Conservation (phyloP, 2,329 filamentous ascomycete species). For the Nothophaeocryptopus gaeumannii region DNA sequence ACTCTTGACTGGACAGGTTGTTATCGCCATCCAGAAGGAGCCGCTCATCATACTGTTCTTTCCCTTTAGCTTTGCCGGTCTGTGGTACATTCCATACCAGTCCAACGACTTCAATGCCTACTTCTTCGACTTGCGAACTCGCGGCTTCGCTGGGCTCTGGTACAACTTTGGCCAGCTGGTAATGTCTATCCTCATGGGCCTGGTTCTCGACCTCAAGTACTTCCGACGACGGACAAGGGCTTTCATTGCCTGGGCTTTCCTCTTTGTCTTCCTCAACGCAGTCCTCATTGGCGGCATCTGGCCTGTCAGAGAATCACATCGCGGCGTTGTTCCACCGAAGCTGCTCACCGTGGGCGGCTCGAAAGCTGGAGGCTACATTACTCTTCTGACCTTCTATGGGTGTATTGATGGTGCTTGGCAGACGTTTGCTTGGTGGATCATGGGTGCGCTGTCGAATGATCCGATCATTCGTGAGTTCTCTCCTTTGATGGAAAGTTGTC, state of each 20-base stretch:
- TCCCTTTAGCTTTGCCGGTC: conserved; percentile 2
- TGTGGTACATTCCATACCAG: conserved; percentile 7
- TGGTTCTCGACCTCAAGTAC: not conserved
- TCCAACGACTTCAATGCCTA: conserved; percentile 7
- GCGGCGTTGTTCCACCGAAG: conserved; percentile 1
- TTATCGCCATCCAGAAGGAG: conserved; percentile 3
- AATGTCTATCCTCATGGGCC: not conserved
- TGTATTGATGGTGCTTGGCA: conserved; percentile 6
- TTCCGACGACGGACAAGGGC: conserved; percentile 1
- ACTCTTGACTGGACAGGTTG: not conserved
- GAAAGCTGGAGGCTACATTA: not conserved
- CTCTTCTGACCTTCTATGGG: not conserved
- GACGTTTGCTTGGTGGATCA: conserved; percentile 5
- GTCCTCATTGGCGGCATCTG: conserved; percentile 3
- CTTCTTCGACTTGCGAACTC: conserved; percentile 3
- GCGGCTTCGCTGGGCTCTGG: conserved; percentile 1
- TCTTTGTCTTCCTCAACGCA: conserved; percentile 1
- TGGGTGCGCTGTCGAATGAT: conserved; percentile 5
- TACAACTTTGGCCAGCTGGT: conserved; percentile 1
- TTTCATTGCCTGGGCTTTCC: conserved; percentile 1
- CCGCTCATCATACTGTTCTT: conserved; percentile 1
- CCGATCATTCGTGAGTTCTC: not conserved
- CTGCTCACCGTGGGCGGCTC: not conserved
- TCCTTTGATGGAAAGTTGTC: not conserved
- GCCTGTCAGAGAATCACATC: not conserved